Evolutionary conservation across 2,329 filamentous ascomycete species (phyloP).

Genomic region (Botrytis galanthina): DNA sequence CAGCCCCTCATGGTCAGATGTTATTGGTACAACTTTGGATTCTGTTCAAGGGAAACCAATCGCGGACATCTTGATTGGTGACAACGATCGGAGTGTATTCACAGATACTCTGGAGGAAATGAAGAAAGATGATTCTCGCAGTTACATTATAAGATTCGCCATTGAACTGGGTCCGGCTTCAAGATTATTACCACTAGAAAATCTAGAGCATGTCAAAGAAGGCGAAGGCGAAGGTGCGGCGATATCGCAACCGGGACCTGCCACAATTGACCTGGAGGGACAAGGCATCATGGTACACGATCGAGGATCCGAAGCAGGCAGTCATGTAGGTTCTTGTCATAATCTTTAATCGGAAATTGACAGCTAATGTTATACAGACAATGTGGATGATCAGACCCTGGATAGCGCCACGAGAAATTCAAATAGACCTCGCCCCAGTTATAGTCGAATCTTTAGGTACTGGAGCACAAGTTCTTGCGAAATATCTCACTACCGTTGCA

Average conservation of each 20-base stretch:
- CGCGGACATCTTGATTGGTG: constrained; percentile 73
- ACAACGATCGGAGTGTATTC: constrained; percentile 72
- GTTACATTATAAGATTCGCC: constrained; percentile 82
- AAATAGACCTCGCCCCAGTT: constrained; percentile 85
- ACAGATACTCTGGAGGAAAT: constrained; percentile 81
- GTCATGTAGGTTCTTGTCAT: constrained; percentile 68
- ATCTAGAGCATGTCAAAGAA: constrained; percentile 33
- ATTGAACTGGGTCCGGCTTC: constrained; percentile 68
- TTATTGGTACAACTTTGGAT: constrained; percentile 76
- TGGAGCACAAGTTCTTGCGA: constrained; percentile 89
- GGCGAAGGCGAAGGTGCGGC: constrained; percentile 36
- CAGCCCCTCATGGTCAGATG: constrained; percentile 91
- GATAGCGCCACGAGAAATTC: constrained; percentile 83
- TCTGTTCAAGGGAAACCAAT: constrained; percentile 75
- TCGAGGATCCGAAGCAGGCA: constrained; percentile 77
- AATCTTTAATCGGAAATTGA: constrained; percentile 5
- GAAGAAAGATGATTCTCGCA: constrained; percentile 88
- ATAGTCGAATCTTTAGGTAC: constrained; percentile 93
- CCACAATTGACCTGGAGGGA: constrained; percentile 78
- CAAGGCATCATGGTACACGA: constrained; percentile 99
- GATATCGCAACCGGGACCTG: constrained; percentile 41
- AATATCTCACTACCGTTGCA: constrained; percentile 85
- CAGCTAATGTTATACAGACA: constrained; percentile 56
- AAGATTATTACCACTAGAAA: constrained; percentile 52
- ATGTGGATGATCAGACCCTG: constrained; percentile 99